phyloP scores from a whole-genome alignment of 2,329 filamentous ascomycete genomes.

The Neobulgaria alba region DNA sequence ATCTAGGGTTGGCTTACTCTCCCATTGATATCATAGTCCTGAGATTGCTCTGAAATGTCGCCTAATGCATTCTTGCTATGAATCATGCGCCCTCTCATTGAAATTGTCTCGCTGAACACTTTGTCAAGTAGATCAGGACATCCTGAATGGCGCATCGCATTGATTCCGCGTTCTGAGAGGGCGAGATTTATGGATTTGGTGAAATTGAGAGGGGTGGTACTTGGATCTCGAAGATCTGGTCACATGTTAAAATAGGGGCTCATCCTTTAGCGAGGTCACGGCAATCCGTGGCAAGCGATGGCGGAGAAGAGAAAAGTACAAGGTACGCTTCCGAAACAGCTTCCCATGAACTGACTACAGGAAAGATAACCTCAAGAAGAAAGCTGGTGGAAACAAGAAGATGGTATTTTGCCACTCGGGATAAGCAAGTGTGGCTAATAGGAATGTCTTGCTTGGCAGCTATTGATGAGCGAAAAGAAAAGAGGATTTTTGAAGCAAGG shows the following conservation, averaged over 20 bases:
- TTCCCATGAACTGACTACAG: too few relatives aligned
- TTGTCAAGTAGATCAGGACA: slow-evolving; percentile 60
- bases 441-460: too few relatives aligned
- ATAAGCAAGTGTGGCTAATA: too few relatives aligned
- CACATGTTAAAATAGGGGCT: slow-evolving; percentile 5
- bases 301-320: too few relatives aligned
- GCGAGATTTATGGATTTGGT: slow-evolving; percentile 98
- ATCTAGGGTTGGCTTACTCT: slow-evolving; percentile 45
- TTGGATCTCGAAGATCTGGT: slow-evolving; percentile 75
- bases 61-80: slow-evolving; percentile 62
- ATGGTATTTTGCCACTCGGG: too few relatives aligned
- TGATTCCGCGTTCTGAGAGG: slow-evolving; percentile 86
- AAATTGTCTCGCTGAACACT: slow-evolving; percentile 71
- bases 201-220: slow-evolving; percentile 82
- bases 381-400: too few relatives aligned
- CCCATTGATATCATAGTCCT: slow-evolving; percentile 84
- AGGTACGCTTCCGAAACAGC: too few relatives aligned
- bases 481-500: too few relatives aligned
- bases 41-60: slow-evolving; percentile 64
- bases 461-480: too few relatives aligned
- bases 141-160: slow-evolving; percentile 68
- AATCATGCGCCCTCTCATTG: slow-evolving; percentile 96
- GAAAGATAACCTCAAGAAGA: too few relatives aligned
- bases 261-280: too few relatives aligned
- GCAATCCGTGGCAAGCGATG: too few relatives aligned